Evolutionary conservation across 2,329 filamentous ascomycete species (phyloP).

Genomic region (Alternaria sp.): DNA sequence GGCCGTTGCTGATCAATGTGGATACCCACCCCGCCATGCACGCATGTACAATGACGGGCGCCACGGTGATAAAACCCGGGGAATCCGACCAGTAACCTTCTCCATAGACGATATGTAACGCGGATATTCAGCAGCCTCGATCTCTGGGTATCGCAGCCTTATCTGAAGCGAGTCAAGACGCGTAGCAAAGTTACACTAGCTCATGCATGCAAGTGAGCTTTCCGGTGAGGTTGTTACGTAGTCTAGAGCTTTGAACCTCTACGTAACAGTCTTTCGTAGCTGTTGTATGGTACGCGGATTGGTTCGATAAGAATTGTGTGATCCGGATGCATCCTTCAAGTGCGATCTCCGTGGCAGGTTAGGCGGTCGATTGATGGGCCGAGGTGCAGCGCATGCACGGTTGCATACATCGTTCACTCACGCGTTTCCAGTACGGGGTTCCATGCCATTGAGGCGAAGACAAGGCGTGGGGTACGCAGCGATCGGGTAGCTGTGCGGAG

Average conservation of each 20-base stretch:
- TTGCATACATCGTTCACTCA: not conserved
- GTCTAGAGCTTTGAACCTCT: slow-evolving; percentile 17
- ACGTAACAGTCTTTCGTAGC: slow-evolving; percentile 21
- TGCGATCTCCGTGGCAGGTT: slow-evolving; percentile 1
- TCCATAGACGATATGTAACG: slow-evolving; percentile 26
- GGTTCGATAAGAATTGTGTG: slow-evolving; percentile 13
- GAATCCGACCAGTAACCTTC: slow-evolving; percentile 30
- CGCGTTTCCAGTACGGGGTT: not conserved
- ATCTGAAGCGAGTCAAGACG: slow-evolving; percentile 30
- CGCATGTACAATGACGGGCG: slow-evolving; percentile 33
- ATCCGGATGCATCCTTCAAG: not conserved
- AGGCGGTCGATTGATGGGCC: slow-evolving; percentile 8
- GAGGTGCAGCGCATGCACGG: not conserved
- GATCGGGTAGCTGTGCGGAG: slow-evolving; percentile 15
- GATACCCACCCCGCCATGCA: slow-evolving; percentile 34
- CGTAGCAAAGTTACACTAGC: slow-evolving; percentile 4
- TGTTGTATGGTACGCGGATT: slow-evolving; percentile 2
- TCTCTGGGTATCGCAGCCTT: slow-evolving; percentile 27
- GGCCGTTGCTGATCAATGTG: slow-evolving; percentile 15
- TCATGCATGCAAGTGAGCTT: slow-evolving; percentile 27
- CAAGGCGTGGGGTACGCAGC: slow-evolving; percentile 24
- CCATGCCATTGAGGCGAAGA: slow-evolving; percentile 7
- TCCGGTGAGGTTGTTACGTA: slow-evolving; percentile 32
- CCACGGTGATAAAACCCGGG: slow-evolving; percentile 1
- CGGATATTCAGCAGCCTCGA: slow-evolving; percentile 21